Conservation (phyloP, 2,329 filamentous ascomycete genomes). For the Coniochaeta hoffmannii region DNA sequence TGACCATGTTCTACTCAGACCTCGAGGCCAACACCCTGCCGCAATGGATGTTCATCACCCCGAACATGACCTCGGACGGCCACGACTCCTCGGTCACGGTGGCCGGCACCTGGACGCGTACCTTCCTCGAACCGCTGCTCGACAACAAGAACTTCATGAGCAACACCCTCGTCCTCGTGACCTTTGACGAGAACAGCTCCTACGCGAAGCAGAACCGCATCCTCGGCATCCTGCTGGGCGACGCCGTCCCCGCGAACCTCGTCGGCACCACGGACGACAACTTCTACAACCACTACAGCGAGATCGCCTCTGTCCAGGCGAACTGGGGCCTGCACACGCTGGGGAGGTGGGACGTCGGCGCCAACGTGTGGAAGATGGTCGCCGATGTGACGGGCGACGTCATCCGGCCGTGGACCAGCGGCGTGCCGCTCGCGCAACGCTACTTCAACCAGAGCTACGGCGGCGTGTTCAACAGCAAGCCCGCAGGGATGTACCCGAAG, state of each 20-base stretch:
- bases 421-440: slow-evolving; percentile 4
- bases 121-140: slow-evolving; percentile 64
- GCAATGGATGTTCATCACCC: slow-evolving; percentile 65
- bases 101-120: slow-evolving; percentile 60
- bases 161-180: slow-evolving; percentile 67
- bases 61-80: slow-evolving; percentile 69
- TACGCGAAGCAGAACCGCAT: slow-evolving; percentile 63
- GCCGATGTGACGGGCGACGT: slow-evolving; percentile 55
- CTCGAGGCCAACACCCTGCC: slow-evolving; percentile 56
- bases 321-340: slow-evolving; percentile 66
- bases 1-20: slow-evolving; percentile 62
- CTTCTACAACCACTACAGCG: slow-evolving; percentile 69
- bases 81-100: slow-evolving; percentile 66
- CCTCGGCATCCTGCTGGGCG: slow-evolving; percentile 64
- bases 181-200: slow-evolving; percentile 71
- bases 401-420: slow-evolving; percentile 11
- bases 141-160: slow-evolving; percentile 64
- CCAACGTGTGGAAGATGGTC: slow-evolving; percentile 60
- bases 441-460: slow-evolving; percentile 18
- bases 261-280: slow-evolving; percentile 60
- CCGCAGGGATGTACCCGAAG: slow-evolving; percentile 16
- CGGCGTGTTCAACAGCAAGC: slow-evolving; percentile 18
- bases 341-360: slow-evolving; percentile 64
- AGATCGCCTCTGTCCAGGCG: slow-evolving; percentile 57
- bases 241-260: slow-evolving; percentile 58